Evolutionary conservation across 352 stramenopile species (phyloP).

Genomic region (Pythium graminicola): DNA sequence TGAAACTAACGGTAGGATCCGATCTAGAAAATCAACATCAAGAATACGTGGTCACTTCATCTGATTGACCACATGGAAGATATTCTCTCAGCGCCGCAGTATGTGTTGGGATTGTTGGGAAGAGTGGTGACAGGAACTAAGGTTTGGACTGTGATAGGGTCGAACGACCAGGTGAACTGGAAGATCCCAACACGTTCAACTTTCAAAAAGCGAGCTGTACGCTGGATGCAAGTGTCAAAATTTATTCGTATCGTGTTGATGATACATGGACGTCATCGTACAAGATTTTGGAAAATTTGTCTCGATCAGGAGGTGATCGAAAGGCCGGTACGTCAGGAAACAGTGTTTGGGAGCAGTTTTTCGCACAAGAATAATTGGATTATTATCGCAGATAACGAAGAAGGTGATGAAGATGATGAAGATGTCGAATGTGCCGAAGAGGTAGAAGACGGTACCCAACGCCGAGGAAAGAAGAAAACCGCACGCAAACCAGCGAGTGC

Average conservation of each 20-base stretch:
- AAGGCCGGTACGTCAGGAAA: constrained; percentile 26
- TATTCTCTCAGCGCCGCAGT: constrained; percentile 76
- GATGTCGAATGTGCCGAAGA: constrained; percentile 28
- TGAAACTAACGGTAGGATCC: neutral
- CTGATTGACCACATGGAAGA: constrained; percentile 98
- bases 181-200: constrained; percentile 81
- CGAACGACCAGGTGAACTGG: constrained; percentile 25
- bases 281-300: constrained; percentile 97
- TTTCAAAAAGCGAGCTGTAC: constrained; percentile 98
- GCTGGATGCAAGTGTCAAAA: constrained; percentile 98
- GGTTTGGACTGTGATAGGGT: neutral
- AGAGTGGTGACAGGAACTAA: neutral
- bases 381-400: constrained; percentile 8
- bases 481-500: constrained; percentile 46
- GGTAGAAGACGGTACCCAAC: constrained; percentile 20
- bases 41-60: constrained; percentile 95
- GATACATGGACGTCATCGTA: constrained; percentile 96
- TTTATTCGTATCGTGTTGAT: constrained; percentile 98
- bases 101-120: constrained; percentile 2
- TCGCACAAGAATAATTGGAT: neutral
- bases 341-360: too few relatives aligned
- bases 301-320: constrained; percentile 63
- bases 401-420: constrained; percentile 12
- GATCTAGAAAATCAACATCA: constrained; percentile 95
- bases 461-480: constrained; percentile 17